Base-by-base conservation (phyloP, 768 basidiomycete species). In the Steccherinum ochraceum region DNA sequence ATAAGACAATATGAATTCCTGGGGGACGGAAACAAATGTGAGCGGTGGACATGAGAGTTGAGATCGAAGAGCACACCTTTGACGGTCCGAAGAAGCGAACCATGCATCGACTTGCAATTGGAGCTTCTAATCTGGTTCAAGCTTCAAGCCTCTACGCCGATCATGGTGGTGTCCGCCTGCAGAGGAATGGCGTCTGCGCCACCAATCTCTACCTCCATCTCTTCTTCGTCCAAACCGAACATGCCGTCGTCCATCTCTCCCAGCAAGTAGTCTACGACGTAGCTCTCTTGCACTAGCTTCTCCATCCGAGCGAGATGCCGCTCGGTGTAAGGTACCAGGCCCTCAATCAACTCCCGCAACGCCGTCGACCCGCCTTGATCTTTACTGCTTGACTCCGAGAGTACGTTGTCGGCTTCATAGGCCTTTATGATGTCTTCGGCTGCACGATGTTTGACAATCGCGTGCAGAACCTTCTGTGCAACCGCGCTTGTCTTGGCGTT, bases 301-400 rank as follows among this genome's bases (percentile, higher is more conserved):
- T 94, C 91, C 65, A 93, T 78, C 58, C 94, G 74, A 30, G 83
- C 70, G 40, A 94, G 79, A 70, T 99, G 96, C 47, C 96, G 78
- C 64, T 95, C 92, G 7, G 94, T 94, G 64, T 98, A 99, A 11
- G 96, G 93, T 46, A 97, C 80, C 49, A 97, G 70, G 3, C 83
- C 86, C 43, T 93, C 90, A 11, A 97, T 68, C 49, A 95, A 67
- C 48, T 96, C 92, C 59, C 81, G 83, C 46, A 89, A 64, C 43
- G 61, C 63, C 27, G 54, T 60, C 3, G 56, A 56, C 21, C 59
- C 60, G 46, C 42, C 64, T 61, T 48, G 52, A 52, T 50, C 56
- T 0, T 61, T 65, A 24, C 71, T 64, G 20, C 61, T 56, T 18
- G 64, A 58, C 52, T 50, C 56, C 21, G 48, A 21, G 5, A 48